Conservation (phyloP, 202 grass and related monocot genomes). For the Alloteropsis angusta region DNA sequence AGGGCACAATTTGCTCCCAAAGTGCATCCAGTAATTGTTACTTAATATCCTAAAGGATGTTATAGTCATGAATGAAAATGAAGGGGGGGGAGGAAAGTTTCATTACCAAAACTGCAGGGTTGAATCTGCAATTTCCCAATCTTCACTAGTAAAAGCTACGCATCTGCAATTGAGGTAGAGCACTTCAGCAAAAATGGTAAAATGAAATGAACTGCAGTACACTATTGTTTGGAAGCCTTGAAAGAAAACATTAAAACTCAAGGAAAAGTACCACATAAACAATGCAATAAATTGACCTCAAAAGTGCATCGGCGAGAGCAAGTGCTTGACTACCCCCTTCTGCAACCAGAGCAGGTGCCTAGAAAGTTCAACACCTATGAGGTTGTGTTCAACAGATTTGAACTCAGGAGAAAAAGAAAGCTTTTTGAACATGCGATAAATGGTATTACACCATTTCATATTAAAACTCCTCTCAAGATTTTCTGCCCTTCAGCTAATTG, state of each 20-base stretch:
- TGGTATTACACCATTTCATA: neutral
- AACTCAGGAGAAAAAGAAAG: neutral
- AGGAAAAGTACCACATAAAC: slow-evolving; percentile 41
- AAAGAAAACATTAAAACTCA: slow-evolving; percentile 26
- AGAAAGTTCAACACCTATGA: slow-evolving; percentile 24
- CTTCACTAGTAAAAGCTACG: slow-evolving; percentile 62
- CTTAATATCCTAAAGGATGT: neutral
- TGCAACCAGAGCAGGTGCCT: slow-evolving; percentile 82
- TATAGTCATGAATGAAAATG: slow-evolving; percentile 7
- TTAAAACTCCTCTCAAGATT: neutral
- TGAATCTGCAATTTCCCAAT: slow-evolving; percentile 94
- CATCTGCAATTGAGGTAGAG: slow-evolving; percentile 53
- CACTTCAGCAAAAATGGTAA: neutral
- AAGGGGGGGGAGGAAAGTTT: neutral
- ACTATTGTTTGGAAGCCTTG: neutral
- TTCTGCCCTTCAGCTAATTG: neutral
- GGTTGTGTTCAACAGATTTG: neutral
- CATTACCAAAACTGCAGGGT: slow-evolving; percentile 95
- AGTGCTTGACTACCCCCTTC: slow-evolving; percentile 76
- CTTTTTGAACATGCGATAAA: neutral
- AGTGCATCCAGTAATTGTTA: neutral
- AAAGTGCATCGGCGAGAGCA: slow-evolving; percentile 80
- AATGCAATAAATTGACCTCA: slow-evolving; percentile 75
- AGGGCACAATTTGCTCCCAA: neutral
- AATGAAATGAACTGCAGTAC: slow-evolving; percentile 11